Conservation (phyloP, 495 filamentous ascomycete genomes). For the Acidomyces sp. region DNA sequence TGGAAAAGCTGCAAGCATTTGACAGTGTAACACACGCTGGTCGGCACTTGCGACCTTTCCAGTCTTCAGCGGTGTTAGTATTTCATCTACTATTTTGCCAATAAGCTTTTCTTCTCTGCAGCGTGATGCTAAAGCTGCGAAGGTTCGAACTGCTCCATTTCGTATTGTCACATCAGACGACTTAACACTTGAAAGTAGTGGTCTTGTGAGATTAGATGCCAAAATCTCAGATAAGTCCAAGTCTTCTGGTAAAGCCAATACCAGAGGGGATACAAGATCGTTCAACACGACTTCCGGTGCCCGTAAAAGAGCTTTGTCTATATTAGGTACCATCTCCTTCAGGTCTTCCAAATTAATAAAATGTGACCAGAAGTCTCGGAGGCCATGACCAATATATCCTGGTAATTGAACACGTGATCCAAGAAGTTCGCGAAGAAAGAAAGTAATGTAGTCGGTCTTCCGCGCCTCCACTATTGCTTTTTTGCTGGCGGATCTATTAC, state of each 20-base stretch:
- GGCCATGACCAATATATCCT: conserved; percentile 52
- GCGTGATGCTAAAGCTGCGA: conserved; percentile 46
- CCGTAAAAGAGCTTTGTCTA: conserved; percentile 79
- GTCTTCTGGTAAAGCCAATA: conserved; percentile 49
- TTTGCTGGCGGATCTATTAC: conserved; percentile 48
- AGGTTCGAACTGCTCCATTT: conserved; percentile 58
- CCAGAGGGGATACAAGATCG: conserved; percentile 56
- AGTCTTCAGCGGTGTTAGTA: conserved; percentile 61
- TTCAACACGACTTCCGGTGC: conserved; percentile 80
- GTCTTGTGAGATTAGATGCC: conserved; percentile 59
- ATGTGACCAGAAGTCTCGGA: conserved; percentile 68
- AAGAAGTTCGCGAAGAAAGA: conserved; percentile 74
- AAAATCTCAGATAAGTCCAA: conserved; percentile 69
- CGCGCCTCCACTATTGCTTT: conserved; percentile 45
- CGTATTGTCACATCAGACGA: conserved; percentile 70
- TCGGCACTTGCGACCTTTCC: conserved; percentile 70
- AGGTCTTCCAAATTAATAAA: conserved; percentile 70
- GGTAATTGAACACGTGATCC: conserved; percentile 63
- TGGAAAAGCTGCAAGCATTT: conserved; percentile 56
- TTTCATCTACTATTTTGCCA: conserved; percentile 57
- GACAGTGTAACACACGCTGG: conserved; percentile 64
- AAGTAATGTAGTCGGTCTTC: conserved; percentile 60
- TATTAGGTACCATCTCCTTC: conserved; percentile 57
- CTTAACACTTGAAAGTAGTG: conserved; percentile 73
- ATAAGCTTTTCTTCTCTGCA: conserved; percentile 45